Evolutionary conservation across 192 early-diverging fungal genomes (phyloP).

Genomic region (Kappamyces sp.): DNA sequence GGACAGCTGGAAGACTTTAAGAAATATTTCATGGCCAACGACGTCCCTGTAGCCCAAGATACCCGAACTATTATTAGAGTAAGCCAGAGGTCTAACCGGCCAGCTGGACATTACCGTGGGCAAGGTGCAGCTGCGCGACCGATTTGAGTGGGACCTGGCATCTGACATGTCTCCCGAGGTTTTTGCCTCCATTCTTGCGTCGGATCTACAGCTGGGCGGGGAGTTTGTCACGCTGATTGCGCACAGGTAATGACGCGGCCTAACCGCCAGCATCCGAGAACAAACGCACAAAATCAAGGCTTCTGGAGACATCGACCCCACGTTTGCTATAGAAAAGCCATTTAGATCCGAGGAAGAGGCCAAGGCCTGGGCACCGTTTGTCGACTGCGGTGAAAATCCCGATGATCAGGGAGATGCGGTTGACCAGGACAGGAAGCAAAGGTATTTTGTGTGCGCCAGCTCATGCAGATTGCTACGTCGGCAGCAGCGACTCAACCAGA

Average conservation of each 20-base stretch:
- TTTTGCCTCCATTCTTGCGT: conserved; percentile 49
- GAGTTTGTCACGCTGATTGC: conserved; percentile 62
- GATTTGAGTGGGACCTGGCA: conserved; percentile 66
- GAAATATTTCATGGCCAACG: not conserved
- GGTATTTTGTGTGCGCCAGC: not conserved
- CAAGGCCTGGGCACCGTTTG: conserved; percentile 4
- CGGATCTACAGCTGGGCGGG: conserved; percentile 62
- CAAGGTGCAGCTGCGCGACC: conserved; percentile 64
- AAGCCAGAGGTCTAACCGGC: not conserved
- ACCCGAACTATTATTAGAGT: conserved; percentile 3
- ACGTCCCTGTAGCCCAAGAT: conserved; percentile 4
- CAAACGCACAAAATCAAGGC: conserved; percentile 34
- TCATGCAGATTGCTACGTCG: not conserved
- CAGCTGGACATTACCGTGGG: conserved; percentile 74
- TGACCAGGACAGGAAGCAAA: conserved; percentile 5
- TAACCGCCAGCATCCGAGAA: conserved; percentile 54
- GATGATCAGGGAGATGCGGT: not conserved
- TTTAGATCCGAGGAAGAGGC: conserved; percentile 12
- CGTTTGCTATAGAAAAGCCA: conserved; percentile 13
- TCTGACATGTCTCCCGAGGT: conserved; percentile 50
- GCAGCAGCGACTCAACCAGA: not conserved
- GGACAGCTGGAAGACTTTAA: conserved; percentile 47
- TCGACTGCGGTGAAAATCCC: not conserved
- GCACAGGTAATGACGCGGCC: conserved; percentile 1
- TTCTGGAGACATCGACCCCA: conserved; percentile 1